These are phyloP conservation scores for Calonectria naviculata DNA, from an alignment of 2,329 filamentous ascomycete species.

Conservation along the genomic window DNA sequence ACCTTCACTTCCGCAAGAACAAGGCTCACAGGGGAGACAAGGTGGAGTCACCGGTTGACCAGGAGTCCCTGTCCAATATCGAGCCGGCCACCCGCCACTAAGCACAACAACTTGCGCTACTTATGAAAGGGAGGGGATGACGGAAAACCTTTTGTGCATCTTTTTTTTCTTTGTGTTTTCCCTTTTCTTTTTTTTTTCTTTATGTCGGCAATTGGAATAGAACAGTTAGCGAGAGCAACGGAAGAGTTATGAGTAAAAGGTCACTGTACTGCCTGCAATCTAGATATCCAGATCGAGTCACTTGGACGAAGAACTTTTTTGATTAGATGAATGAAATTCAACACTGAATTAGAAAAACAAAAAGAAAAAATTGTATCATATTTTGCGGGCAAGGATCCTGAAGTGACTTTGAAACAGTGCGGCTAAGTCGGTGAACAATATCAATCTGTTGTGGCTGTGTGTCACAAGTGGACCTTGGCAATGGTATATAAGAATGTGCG, in stretches of 20 bases:
- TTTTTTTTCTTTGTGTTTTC: background rate
- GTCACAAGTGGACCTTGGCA: background rate
- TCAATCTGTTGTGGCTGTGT: background rate
- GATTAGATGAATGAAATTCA: background rate
- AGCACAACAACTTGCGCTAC: background rate
- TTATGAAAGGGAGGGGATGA: background rate
- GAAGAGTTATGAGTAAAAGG: background rate
- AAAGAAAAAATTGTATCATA: background rate
- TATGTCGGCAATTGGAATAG: background rate
- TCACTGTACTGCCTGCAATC: background rate
- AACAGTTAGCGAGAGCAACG: background rate
- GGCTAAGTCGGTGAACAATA: background rate
- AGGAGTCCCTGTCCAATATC: background rate
- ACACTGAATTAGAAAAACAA: background rate
- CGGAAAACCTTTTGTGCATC: background rate
- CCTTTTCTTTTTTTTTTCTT: background rate
- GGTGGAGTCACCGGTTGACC: background rate
- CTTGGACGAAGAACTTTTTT: background rate
- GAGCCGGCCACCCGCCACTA: background rate
- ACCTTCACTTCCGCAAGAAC: constrained; percentile 8
- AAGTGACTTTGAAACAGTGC: background rate
- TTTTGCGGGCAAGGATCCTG: background rate
- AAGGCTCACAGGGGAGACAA: background rate
- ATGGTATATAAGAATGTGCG: background rate
- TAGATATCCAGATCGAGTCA: background rate